Conservation (phyloP, 2,329 filamentous ascomycete species). For the Leptodontidium sp. region DNA sequence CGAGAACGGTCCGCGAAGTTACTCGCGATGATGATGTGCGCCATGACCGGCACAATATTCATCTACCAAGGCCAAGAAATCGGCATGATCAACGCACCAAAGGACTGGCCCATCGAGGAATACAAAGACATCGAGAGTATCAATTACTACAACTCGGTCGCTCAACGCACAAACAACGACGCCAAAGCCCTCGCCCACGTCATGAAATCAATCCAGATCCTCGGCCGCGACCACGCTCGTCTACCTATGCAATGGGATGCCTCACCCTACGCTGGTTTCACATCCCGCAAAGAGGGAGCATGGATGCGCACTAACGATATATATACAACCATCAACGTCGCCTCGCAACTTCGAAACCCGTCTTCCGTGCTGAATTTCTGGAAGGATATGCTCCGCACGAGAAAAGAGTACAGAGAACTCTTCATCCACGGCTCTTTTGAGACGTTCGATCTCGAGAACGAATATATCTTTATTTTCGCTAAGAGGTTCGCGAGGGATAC, state of each 20-base stretch:
- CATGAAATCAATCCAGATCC: constrained; percentile 47
- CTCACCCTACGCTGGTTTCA: constrained; percentile 67
- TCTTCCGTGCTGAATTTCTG: constrained; percentile 44
- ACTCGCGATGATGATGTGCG: constrained; percentile 58
- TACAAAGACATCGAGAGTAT: constrained; percentile 59
- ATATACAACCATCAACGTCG: constrained; percentile 62
- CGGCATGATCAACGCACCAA: constrained; percentile 65
- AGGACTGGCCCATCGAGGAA: constrained; percentile 58
- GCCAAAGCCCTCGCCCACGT: constrained; percentile 54
- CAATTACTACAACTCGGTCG: constrained; percentile 58
- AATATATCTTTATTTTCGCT: constrained; percentile 55
- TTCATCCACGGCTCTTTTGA: constrained; percentile 70
- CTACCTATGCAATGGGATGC: constrained; percentile 73
- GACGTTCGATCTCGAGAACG: constrained; percentile 56
- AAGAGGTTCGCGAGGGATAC: constrained; percentile 48
- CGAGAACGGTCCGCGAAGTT: constrained; percentile 54
- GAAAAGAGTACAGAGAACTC: constrained; percentile 61
- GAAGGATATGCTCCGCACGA: constrained; percentile 41
- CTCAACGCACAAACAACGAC: constrained; percentile 46
- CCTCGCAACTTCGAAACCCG: constrained; percentile 53
- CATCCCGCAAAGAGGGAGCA: constrained; percentile 56
- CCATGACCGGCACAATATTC: constrained; percentile 63
- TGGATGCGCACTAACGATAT: constrained; percentile 69
- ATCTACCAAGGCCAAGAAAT: constrained; percentile 68
- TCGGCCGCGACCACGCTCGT: constrained; percentile 72